Evolutionary conservation across 495 filamentous ascomycete genomes (phyloP).

Genomic region (Venustampulla echinocandica): DNA sequence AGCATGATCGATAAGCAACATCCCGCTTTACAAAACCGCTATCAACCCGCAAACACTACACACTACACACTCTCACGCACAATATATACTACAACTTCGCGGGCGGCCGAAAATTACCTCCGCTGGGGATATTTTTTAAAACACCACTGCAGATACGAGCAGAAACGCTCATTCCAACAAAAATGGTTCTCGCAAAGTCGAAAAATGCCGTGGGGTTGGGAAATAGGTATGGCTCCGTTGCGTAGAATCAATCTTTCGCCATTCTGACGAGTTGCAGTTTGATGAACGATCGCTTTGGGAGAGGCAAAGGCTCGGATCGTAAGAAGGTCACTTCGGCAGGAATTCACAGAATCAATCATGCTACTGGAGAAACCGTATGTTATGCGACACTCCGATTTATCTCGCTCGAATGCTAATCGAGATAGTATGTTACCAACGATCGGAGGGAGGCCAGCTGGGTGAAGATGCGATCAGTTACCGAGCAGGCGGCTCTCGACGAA

Average conservation of each 20-base stretch:
- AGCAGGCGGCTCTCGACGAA: constrained; percentile 88
- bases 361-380: constrained; percentile 44
- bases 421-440: constrained; percentile 60
- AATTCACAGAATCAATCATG: constrained; percentile 51
- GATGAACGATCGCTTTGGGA: constrained; percentile 42
- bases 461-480: constrained; percentile 97
- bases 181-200: constrained; percentile 90
- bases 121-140: too few species aligned
- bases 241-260: not conserved
- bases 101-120: too few species aligned
- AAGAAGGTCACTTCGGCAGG: constrained; percentile 45
- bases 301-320: constrained; percentile 69
- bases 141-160: too few species aligned
- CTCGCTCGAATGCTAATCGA: constrained; percentile 4
- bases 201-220: constrained; percentile 92
- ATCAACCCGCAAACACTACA: too few species aligned
- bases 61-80: too few species aligned
- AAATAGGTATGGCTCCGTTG: constrained; percentile 38
- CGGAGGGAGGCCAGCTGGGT: constrained; percentile 73
- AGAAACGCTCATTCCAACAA: too few species aligned
- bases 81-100: too few species aligned
- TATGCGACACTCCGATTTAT: not conserved
- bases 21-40: too few species aligned
- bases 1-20: too few species aligned
- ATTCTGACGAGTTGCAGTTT: constrained; percentile 25